Percentiles rank a stretch among this genome's conserved stretches.
Evolutionary conservation across 805 yeast genomes (phyloP).

Genomic region (Komagataella pseudopastoris): DNA sequence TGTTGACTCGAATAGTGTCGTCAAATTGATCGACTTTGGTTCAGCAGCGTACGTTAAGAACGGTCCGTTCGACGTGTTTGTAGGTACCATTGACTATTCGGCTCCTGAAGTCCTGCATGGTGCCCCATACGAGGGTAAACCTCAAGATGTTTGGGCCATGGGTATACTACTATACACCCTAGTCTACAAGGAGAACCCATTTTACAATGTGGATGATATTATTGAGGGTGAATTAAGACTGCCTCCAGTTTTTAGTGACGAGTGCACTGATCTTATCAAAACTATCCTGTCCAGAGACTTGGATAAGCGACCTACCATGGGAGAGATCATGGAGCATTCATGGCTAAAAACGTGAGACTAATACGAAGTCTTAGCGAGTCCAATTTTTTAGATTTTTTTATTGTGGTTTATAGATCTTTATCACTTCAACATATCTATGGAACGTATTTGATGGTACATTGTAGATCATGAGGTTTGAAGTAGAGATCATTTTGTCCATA

Average conservation of each 20-base stretch:
- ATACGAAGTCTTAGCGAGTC: no score
- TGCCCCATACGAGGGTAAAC: constrained; percentile 78
- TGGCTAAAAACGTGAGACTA: constrained; percentile 33
- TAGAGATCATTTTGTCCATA: no score
- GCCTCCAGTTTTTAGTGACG: constrained; percentile 50
- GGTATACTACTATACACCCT: constrained; percentile 86
- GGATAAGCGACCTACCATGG: constrained; percentile 56
- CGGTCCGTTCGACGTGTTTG: constrained; percentile 96
- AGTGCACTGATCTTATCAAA: constrained; percentile 45
- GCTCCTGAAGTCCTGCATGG: constrained; percentile 94
- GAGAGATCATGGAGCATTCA: constrained; percentile 51
- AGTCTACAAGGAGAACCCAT: constrained; percentile 89
- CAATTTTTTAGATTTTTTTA: no score
- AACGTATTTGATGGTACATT: no score
- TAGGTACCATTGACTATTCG: constrained; percentile 94
- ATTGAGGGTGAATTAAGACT: constrained; percentile 77
- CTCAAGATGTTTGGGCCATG: constrained; percentile 96
- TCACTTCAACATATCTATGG: no score
- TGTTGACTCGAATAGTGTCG: constrained; percentile 58
- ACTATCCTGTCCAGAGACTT: constrained; percentile 59
- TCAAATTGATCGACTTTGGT: constrained; percentile 93
- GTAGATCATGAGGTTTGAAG: no score
- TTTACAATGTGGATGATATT: constrained; percentile 89
- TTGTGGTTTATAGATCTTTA: no score
- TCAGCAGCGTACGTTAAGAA: constrained; percentile 87